Percentiles rank a stretch among this genome's conserved stretches.
Conservation (phyloP, 169 alveolate species). For the Plasmodium adleri region DNA sequence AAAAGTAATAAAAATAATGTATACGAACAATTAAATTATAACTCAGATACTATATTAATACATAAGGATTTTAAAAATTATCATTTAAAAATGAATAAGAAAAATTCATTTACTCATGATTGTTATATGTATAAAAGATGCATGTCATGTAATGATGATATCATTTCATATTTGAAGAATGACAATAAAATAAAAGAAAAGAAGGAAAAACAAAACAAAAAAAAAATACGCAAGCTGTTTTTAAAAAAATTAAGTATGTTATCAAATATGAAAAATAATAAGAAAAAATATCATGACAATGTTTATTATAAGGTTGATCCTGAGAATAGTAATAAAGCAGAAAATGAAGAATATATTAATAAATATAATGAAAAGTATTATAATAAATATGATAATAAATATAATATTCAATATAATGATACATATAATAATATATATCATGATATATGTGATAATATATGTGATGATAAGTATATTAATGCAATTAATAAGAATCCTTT, state of each 20-base stretch:
- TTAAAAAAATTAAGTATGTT: conserved; percentile 10
- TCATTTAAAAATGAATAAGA: not conserved
- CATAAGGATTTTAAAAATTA: not conserved
- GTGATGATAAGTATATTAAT: too few species aligned
- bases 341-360: too few species aligned
- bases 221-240: conserved; percentile 12
- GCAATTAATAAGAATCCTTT: too few species aligned
- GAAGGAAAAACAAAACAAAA: conserved; percentile 12
- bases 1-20: not conserved
- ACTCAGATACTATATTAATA: conserved; percentile 22
- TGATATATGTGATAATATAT: too few species aligned
- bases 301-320: too few species aligned
- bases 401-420: too few species aligned
- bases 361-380: too few species aligned
- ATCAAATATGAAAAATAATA: conserved; percentile 3
- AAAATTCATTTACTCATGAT: not conserved
- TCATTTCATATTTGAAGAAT: conserved; percentile 3
- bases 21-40: conserved; percentile 8
- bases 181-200: conserved; percentile 11
- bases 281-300: not conserved
- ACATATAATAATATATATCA: too few species aligned
- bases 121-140: conserved; percentile 12
- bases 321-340: too few species aligned
- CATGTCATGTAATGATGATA: conserved; percentile 33
- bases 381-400: too few species aligned